A percentile compares a stretch with the other conserved stretches of the same genome.
Conservation (phyloP, 75 land plant species). For the Azolla pinnata region DNA sequence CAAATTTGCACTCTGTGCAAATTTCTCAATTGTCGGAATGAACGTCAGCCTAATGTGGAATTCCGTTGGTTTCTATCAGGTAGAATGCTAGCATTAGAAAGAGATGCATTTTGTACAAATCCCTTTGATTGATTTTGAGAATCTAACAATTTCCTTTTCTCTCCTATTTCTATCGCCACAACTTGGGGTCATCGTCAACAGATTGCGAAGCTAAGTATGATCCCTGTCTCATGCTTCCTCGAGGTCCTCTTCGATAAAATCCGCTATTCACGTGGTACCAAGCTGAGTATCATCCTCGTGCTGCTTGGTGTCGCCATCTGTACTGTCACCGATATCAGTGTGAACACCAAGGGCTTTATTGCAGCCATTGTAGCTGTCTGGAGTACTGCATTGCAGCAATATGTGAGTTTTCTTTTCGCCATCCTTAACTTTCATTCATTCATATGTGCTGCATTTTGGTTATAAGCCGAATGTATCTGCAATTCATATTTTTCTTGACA, state of each 20-base stretch:
- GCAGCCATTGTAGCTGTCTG: slow-evolving; percentile 89
- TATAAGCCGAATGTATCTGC: not conserved
- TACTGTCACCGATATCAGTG: slow-evolving; percentile 95
- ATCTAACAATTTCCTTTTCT: no score
- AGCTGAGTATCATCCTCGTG: slow-evolving; percentile 71
- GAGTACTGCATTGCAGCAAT: slow-evolving; percentile 89
- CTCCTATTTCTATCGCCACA: no score
- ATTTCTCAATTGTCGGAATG: slow-evolving; percentile 96
- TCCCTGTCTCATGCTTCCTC: slow-evolving; percentile 82
- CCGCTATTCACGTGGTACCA: slow-evolving; percentile 84
- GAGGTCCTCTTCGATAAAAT: slow-evolving; percentile 82
- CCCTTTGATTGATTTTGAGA: not conserved
- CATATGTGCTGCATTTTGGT: no score
- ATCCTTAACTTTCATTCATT: not conserved
- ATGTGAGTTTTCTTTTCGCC: slow-evolving; percentile 46
- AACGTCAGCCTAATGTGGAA: slow-evolving; percentile 99
- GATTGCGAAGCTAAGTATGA: slow-evolving; percentile 97
- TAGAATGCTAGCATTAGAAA: slow-evolving; percentile 23
- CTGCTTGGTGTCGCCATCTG: slow-evolving; percentile 82
- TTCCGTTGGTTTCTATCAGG: slow-evolving; percentile 97
- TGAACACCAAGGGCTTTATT: slow-evolving; percentile 70
- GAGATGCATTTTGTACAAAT: not conserved
- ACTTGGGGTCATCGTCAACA: no score
- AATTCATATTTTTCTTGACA: no score
- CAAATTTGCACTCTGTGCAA: slow-evolving; percentile 80